phyloP scores from a whole-genome alignment of 495 filamentous ascomycete genomes.

The Poronia punctata region DNA sequence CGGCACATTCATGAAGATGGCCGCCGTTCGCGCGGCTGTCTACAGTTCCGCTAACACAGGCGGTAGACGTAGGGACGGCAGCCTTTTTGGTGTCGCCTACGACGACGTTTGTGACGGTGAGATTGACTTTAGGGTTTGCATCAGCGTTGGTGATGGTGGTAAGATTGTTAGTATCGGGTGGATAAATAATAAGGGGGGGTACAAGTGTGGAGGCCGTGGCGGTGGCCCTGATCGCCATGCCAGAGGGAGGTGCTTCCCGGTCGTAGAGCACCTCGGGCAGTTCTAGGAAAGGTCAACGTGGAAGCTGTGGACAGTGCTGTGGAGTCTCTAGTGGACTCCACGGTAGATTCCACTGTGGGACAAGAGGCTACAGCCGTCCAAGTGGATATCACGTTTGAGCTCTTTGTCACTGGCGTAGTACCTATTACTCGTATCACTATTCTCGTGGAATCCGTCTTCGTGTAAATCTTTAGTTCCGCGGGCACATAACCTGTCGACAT shows the following conservation, averaged over 20 bases:
- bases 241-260: too few relatives aligned
- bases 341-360: too few relatives aligned
- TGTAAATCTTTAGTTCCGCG: conserved; percentile 1
- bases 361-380: conserved; percentile 1
- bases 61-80: neutral
- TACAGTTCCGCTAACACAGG: neutral
- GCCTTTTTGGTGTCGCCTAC: neutral
- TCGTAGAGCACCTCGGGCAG: too few relatives aligned
- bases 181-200: conserved; percentile 3
- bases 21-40: conserved; percentile 1
- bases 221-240: too few relatives aligned
- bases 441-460: too few relatives aligned
- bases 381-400: conserved; percentile 5
- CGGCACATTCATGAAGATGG: conserved; percentile 3
- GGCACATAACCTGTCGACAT: conserved; percentile 1
- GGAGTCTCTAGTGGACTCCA: too few relatives aligned
- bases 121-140: neutral
- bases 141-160: neutral
- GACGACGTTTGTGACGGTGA: neutral
- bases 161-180: neutral
- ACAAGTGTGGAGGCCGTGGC: conserved; percentile 5
- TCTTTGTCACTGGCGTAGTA: too few relatives aligned
- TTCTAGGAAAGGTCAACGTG: too few relatives aligned
- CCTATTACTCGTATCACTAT: too few relatives aligned
- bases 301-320: too few relatives aligned